Conservation (phyloP, 208 protist genomes). For the Wallacemonas collosoma region DNA sequence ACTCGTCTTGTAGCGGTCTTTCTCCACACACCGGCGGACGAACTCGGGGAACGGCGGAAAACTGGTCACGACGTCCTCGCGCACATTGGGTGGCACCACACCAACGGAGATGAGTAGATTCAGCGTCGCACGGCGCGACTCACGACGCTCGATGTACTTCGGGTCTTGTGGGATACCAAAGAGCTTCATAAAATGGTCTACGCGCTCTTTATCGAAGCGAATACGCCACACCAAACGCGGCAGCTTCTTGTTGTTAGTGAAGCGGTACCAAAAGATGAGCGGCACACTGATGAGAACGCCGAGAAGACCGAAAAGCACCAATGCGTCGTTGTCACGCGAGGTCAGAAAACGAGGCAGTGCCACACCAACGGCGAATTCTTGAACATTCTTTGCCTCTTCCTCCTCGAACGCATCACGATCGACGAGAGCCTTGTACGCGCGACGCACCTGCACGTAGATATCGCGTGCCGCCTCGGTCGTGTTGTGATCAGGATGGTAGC, state of each 20-base stretch:
- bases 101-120: conserved; percentile 48
- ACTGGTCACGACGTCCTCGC: conserved; percentile 56
- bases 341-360: conserved; percentile 88
- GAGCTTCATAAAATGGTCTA: conserved; percentile 75
- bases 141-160: conserved; percentile 68
- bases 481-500: conserved; percentile 93
- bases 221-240: conserved; percentile 67
- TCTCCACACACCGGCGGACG: conserved; percentile 74
- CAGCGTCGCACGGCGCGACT: conserved; percentile 55
- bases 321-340: conserved; percentile 83
- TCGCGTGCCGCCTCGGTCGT: conserved; percentile 85
- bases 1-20: conserved; percentile 61
- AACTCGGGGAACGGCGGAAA: conserved; percentile 84
- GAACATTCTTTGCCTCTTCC: conserved; percentile 70
- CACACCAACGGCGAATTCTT: conserved; percentile 86
- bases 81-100: conserved; percentile 61
- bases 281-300: conserved; percentile 71
- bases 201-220: conserved; percentile 81
- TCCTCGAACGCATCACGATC: conserved; percentile 91
- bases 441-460: conserved; percentile 86
- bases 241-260: conserved; percentile 72
- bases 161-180: conserved; percentile 80
- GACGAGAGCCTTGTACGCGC: conserved; percentile 93
- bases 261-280: conserved; percentile 81
- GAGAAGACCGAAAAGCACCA: conserved; percentile 88